These are phyloP conservation scores for Medakamo hakoo DNA, from an alignment of 139 green algal species.

Conservation along the genomic window DNA sequence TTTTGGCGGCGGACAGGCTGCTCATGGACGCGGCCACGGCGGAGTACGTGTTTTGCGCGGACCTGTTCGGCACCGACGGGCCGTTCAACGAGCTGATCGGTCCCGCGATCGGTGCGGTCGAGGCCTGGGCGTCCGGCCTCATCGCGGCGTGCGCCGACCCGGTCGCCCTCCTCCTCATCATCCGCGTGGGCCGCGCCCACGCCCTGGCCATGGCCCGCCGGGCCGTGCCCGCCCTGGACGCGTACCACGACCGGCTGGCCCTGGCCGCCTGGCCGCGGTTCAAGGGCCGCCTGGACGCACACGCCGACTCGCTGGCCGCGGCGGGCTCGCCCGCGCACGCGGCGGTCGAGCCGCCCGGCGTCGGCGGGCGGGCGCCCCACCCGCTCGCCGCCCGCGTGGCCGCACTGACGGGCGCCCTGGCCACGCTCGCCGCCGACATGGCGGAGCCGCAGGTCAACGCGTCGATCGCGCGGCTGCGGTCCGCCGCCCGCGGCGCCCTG, in stretches of 20 bases:
- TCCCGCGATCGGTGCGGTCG: conserved; percentile 52
- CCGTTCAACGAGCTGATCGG: conserved; percentile 60
- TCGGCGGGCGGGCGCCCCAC: background rate
- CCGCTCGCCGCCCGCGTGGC: background rate
- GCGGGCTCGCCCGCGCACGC: no score
- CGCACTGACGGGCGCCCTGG: background rate
- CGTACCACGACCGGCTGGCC: conserved; percentile 84
- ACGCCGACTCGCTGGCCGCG: background rate
- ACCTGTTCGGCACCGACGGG: conserved; percentile 77
- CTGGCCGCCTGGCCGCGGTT: conserved; percentile 82
- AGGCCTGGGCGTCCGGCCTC: conserved; percentile 35
- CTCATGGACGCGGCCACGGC: conserved; percentile 81
- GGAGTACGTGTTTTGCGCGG: conserved; percentile 86
- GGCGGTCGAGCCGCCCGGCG: background rate
- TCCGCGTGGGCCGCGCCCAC: conserved; percentile 79
- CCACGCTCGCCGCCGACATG: background rate
- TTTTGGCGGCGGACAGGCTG: conserved; percentile 81
- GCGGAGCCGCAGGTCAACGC: background rate
- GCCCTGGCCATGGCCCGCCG: conserved; percentile 54
- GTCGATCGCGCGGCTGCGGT: background rate
- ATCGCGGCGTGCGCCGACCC: conserved; percentile 55
- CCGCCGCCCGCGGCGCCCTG: background rate
- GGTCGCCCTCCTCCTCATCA: conserved; percentile 83
- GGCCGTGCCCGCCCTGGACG: conserved; percentile 70
- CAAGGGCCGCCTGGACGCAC: conserved; percentile 35